A percentile compares a stretch with the other conserved stretches of the same genome.
phyloP scores from a whole-genome alignment of 495 filamentous ascomycete species.

The Penicillium cinerascens region DNA sequence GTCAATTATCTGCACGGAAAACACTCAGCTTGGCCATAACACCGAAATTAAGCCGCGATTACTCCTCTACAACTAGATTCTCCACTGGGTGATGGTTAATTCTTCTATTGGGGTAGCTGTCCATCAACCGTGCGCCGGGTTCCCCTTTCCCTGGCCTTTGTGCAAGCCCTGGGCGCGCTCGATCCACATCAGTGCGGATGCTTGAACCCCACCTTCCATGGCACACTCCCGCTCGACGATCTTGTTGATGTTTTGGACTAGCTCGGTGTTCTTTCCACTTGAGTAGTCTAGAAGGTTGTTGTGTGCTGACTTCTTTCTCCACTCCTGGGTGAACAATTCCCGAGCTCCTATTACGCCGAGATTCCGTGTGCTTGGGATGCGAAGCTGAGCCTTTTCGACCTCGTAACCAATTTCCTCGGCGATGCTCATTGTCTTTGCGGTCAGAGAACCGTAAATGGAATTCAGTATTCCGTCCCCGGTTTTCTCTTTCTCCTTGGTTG shows the following conservation, averaged over 20 bases:
- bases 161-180: constrained; percentile 41
- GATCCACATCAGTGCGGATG: constrained; percentile 42
- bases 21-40: neutral
- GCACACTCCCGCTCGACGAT: constrained; percentile 42
- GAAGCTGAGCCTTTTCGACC: constrained; percentile 72
- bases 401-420: constrained; percentile 68
- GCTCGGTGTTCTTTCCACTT: neutral
- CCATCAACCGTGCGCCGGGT: constrained; percentile 4
- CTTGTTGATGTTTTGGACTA: constrained; percentile 18
- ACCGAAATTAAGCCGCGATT: constrained; percentile 10
- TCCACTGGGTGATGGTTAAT: neutral
- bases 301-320: constrained; percentile 7
- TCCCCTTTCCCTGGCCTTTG: constrained; percentile 10
- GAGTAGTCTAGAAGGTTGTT: neutral
- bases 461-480: constrained; percentile 30
- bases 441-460: constrained; percentile 71
- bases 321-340: constrained; percentile 11
- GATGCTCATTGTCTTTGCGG: constrained; percentile 64
- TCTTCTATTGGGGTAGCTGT: constrained; percentile 1
- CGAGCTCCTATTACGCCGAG: constrained; percentile 67
- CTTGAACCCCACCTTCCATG: constrained; percentile 33
- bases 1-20: neutral
- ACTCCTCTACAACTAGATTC: neutral
- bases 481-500: constrained; percentile 34
- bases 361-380: constrained; percentile 90